Percentiles rank a stretch among this genome's conserved stretches.
Evolutionary conservation across 805 yeast species (phyloP).

Genomic region (Yarrowia sp.): DNA sequence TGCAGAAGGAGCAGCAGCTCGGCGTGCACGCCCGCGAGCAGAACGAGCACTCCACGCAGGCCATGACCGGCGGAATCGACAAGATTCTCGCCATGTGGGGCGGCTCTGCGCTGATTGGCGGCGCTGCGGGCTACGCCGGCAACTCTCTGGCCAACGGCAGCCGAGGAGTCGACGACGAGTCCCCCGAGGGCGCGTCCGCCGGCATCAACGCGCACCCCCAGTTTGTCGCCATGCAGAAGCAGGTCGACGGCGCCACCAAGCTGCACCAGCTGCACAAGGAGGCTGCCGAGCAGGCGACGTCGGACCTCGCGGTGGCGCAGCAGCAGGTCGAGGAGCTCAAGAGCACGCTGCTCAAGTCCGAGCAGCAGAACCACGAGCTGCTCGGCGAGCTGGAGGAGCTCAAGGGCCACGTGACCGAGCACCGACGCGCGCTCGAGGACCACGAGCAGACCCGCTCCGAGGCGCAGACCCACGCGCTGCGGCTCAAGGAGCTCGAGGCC

Average conservation of each 20-base stretch:
- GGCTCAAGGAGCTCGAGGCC: slow-evolving; percentile 30
- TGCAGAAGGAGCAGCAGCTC: slow-evolving; percentile 30
- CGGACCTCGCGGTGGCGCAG: slow-evolving; percentile 28
- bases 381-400: slow-evolving; percentile 32
- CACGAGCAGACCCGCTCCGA: slow-evolving; percentile 29
- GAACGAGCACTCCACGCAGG: slow-evolving; percentile 31
- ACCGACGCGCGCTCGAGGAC: slow-evolving; percentile 29
- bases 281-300: slow-evolving; percentile 37
- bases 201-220: slow-evolving; percentile 28
- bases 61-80: slow-evolving; percentile 32
- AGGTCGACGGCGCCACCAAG: slow-evolving; percentile 20
- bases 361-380: slow-evolving; percentile 27
- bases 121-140: slow-evolving; percentile 14
- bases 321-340: slow-evolving; percentile 30
- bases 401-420: slow-evolving; percentile 32
- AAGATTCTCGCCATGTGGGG: slow-evolving; percentile 35
- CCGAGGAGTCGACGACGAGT: slow-evolving; percentile 24
- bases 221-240: slow-evolving; percentile 26
- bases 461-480: slow-evolving; percentile 21
- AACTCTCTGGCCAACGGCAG: slow-evolving; percentile 14
- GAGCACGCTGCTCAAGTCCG: slow-evolving; percentile 32
- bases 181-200: neutral
- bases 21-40: slow-evolving; percentile 30
- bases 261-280: slow-evolving; percentile 36
- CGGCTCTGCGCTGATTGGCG: slow-evolving; percentile 29